phyloP scores from a whole-genome alignment of 176 grass and related monocot species.

The Aechmea fasciata region DNA sequence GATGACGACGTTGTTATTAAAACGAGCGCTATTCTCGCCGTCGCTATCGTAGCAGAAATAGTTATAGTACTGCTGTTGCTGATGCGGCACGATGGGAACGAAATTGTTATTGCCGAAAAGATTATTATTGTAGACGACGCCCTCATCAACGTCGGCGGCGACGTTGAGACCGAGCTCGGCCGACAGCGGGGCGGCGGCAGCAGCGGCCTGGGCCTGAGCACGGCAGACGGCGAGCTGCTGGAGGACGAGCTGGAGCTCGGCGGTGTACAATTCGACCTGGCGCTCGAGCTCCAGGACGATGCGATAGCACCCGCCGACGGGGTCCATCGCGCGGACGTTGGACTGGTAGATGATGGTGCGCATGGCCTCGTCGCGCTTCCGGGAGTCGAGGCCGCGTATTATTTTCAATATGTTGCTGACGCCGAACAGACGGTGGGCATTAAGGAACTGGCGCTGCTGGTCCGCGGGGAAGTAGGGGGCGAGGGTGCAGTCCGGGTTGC shows the following conservation, averaged over 20 bases:
- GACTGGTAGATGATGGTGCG: constrained; percentile 35
- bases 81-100: neutral
- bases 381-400: constrained; percentile 10
- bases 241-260: neutral
- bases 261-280: neutral
- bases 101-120: neutral
- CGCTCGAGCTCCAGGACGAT: neutral
- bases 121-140: constrained; percentile 23
- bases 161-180: neutral
- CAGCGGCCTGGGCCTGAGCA: neutral
- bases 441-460: constrained; percentile 45
- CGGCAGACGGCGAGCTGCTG: constrained; percentile 21
- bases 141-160: constrained; percentile 3
- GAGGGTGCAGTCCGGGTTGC: constrained; percentile 42
- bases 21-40: neutral
- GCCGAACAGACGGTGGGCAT: constrained; percentile 52
- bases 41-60: constrained; percentile 30
- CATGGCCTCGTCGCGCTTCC: constrained; percentile 33
- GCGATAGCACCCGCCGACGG: constrained; percentile 25
- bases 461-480: constrained; percentile 57
- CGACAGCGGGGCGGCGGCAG: neutral
- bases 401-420: constrained; percentile 45
- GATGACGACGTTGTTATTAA: constrained; percentile 5
- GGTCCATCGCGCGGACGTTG: constrained; percentile 32
- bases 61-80: constrained; percentile 7